Base-by-base conservation (phyloP, 148 eudicot species). In the Vaccinium macrocarpon region DNA sequence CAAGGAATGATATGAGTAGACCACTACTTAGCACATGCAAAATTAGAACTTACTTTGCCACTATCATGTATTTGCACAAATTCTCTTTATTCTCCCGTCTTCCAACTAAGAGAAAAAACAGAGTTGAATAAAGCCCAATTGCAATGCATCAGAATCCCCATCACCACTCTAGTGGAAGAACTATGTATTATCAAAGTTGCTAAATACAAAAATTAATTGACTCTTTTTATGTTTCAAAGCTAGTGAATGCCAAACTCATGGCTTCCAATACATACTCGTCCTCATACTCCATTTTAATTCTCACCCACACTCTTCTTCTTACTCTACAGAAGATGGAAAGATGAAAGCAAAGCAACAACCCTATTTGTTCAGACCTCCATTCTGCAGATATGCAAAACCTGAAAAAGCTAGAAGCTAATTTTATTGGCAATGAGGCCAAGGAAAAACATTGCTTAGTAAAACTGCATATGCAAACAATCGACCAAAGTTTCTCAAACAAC, bases 101-200 rank as follows among this genome's bases (percentile, higher is more conserved):
- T 62, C 70, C 16, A 8, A 6, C 15, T 13, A 51, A 8, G 12
- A 50, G 27, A n/a, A 76, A 1, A 76, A 49, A n/a, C 29, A 62
- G 29, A 23, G 56, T 50, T 77, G 59, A 14, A 14, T 55, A 27
- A 79, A 79, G n/a, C 21, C 5, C 13, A 78, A 53, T 29, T 79
- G 35, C 29, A 13, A 79, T 55, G 27, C 23, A 81, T 66, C 42
- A 46, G 42, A 66, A 81, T 64, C 83, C 49, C 15, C 83, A 61
- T 59, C 13, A 18, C 72, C 51, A 48, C 16, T 38, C 59, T 29
- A 57, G 3, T 52, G 11, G 14, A 13, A 61, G 49, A 42, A 14
- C 82, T 59, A 57, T 15, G 4, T 53, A 52, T 27, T 27, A 7
- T 79, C n/a, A 79, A 57, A 56, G 13, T 55, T 79, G 13, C 27